Evolutionary conservation across 805 yeast species (phyloP).

Genomic region (Wilhelminamyces savonicus): DNA sequence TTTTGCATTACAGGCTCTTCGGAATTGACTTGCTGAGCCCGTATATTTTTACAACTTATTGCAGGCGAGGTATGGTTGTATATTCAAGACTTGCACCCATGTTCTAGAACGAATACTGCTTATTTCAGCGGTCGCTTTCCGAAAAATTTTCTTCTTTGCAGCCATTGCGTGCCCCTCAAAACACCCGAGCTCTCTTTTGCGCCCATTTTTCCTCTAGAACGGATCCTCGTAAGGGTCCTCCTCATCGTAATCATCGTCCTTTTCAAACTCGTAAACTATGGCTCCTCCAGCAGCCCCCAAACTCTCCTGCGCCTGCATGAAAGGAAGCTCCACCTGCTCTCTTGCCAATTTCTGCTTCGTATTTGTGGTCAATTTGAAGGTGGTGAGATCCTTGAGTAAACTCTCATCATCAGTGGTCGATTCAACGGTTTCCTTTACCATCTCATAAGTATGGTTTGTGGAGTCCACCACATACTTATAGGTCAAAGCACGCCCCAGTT

Average conservation of each 20-base stretch:
- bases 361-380: slow-evolving; percentile 77
- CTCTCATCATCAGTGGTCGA: slow-evolving; percentile 40
- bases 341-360: slow-evolving; percentile 69
- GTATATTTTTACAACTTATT: no score
- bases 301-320: slow-evolving; percentile 75
- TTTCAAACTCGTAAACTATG: slow-evolving; percentile 89
- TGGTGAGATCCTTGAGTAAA: slow-evolving; percentile 67
- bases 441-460: slow-evolving; percentile 34
- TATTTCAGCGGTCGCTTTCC: no score
- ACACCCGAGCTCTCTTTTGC: no score
- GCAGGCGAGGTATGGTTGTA: no score
- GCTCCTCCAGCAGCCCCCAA: slow-evolving; percentile 72
- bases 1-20: no score
- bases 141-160: no score
- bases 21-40: no score
- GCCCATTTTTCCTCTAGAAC: no score
- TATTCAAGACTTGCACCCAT: no score
- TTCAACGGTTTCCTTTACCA: slow-evolving; percentile 14
- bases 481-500: slow-evolving; percentile 72
- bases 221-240: slow-evolving; percentile 98
- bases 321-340: slow-evolving; percentile 89
- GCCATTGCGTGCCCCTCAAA: no score
- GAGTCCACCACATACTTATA: slow-evolving; percentile 52
- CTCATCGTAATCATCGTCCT: slow-evolving; percentile 96
- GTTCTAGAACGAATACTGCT: no score